Evolutionary conservation across 2,329 filamentous ascomycete species (phyloP).

Genomic region (Fusarium circinatum): DNA sequence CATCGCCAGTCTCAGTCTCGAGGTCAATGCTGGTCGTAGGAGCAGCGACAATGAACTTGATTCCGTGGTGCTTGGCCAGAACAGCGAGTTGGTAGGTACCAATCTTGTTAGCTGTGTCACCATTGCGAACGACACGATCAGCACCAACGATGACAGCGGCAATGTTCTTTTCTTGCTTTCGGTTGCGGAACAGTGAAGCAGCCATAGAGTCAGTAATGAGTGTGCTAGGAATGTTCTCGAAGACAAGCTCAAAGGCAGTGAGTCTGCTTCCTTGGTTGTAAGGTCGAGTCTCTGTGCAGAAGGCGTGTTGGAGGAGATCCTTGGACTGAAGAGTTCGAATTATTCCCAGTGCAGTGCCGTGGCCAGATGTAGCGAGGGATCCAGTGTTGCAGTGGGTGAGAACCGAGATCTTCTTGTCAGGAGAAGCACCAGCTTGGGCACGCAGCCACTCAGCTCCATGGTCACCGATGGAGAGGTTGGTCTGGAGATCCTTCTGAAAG

Average conservation of each 20-base stretch:
- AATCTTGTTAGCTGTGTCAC: slow-evolving; percentile 98
- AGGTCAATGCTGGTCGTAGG: slow-evolving; percentile 95
- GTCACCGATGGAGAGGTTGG: slow-evolving; percentile 86
- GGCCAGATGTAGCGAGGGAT: slow-evolving; percentile 95
- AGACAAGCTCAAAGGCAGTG: slow-evolving; percentile 96
- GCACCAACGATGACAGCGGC: slow-evolving; percentile 92
- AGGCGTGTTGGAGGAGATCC: slow-evolving; percentile 79
- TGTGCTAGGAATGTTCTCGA: slow-evolving; percentile 90
- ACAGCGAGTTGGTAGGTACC: slow-evolving; percentile 94
- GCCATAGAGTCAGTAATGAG: slow-evolving; percentile 98
- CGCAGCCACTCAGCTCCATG: slow-evolving; percentile 87
- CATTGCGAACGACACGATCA: slow-evolving; percentile 94
- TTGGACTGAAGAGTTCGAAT: slow-evolving; percentile 81
- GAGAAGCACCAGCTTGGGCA: slow-evolving; percentile 62
- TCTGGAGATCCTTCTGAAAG: slow-evolving; percentile 84
- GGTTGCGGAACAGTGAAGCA: slow-evolving; percentile 77
- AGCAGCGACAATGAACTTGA: slow-evolving; percentile 95
- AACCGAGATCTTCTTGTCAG: slow-evolving; percentile 72
- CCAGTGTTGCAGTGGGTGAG: slow-evolving; percentile 99
- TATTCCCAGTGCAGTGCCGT: slow-evolving; percentile 94
- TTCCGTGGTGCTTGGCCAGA: slow-evolving; percentile 85
- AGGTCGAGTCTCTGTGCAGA: slow-evolving; percentile 95
- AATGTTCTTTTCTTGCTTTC: slow-evolving; percentile 73
- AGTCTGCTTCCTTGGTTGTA: slow-evolving; percentile 98
- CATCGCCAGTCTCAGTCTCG: slow-evolving; percentile 76